Evolutionary conservation across 2,329 filamentous ascomycete species (phyloP), one percentile per base, ranked within the genome.

Genomic region (Emmonsiellopsis sp.): DNA sequence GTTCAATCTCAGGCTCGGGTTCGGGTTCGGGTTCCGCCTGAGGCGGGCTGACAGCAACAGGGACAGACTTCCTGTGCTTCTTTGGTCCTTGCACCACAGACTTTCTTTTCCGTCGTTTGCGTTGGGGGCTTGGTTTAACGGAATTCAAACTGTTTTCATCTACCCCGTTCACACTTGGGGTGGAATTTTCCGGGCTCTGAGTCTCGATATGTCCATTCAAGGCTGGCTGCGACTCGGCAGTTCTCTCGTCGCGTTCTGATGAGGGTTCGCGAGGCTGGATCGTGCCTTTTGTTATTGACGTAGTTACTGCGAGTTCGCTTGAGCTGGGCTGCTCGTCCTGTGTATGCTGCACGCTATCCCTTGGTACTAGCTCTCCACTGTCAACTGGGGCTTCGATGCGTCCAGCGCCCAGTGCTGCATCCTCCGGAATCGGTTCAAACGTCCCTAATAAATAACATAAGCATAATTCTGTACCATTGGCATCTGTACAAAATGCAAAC

Each of bases 51-150:
- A 30, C 34, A 15, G 30, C 20, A n/a, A 26, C 30, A n/a, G 55
- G 38, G 20, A 26, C 20, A 13, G 42, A n/a, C 26, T 37, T 51
- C 13, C 42, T 50, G n/a, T 8, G 45, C 49, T 47, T 50, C 54
- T 57, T 49, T 15, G 46, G 47, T 49, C 47, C 51, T 52, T 54
- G 44, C 35, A 52, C 50, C 20, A 58, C 55, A 5, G 56, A 56
- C 43, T 60, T 58, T 15, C 54, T 42, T 53, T 58, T 60, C 30
- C 52, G 54, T 38, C 55, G 50, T 46, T 50, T 54, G 13, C 16
- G 15, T 9, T 26, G 41, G 1, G 53, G 6, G 32, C 26, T 53
- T 13, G 26, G 32, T 34, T 51, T 48, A 13, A 15, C 7, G 13
- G 40, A n/a, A 31, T 48, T 13, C 11, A 30, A n/a, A 13, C 40